Percentiles rank a stretch among this genome's conserved stretches.
phyloP scores from a whole-genome alignment of 345 rosid species.

The Euphorbia peplus region DNA sequence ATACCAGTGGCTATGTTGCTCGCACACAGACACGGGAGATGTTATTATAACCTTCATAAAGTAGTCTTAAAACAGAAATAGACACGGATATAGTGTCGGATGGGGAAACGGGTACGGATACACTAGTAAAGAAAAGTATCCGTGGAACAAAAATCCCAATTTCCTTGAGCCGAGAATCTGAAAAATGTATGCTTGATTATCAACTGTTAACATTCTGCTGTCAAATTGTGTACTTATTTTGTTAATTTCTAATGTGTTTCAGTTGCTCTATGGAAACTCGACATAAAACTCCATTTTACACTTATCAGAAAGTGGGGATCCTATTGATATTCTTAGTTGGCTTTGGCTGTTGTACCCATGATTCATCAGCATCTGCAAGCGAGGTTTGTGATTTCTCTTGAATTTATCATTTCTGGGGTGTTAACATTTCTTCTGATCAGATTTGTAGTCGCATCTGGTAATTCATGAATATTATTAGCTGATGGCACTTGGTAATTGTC shows the following conservation, averaged over 20 bases:
- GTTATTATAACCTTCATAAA: too few species aligned
- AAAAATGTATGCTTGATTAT: too few species aligned
- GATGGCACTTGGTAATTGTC: background rate
- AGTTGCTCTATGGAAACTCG: background rate
- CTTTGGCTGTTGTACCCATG: constrained; percentile 11
- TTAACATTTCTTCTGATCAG: background rate
- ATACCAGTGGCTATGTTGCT: too few species aligned
- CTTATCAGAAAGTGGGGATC: constrained; percentile 16
- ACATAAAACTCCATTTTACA: background rate
- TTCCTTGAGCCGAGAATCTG: too few species aligned
- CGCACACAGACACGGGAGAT: too few species aligned
- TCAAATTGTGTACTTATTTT: too few species aligned
- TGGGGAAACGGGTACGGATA: too few species aligned
- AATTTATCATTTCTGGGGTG: background rate
- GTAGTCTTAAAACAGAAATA: too few species aligned
- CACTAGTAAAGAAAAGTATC: too few species aligned
- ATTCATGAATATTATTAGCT: background rate
- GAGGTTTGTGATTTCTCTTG: constrained; percentile 19
- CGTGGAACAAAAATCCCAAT: too few species aligned
- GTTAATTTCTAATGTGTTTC: background rate
- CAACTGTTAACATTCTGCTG: too few species aligned
- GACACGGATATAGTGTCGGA: too few species aligned
- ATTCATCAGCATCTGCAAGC: constrained; percentile 21
- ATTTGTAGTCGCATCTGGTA: background rate
- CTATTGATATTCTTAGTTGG: constrained; percentile 23